Base-by-base conservation (phyloP, 2,329 filamentous ascomycete species). In the Aspergillus sp. region DNA sequence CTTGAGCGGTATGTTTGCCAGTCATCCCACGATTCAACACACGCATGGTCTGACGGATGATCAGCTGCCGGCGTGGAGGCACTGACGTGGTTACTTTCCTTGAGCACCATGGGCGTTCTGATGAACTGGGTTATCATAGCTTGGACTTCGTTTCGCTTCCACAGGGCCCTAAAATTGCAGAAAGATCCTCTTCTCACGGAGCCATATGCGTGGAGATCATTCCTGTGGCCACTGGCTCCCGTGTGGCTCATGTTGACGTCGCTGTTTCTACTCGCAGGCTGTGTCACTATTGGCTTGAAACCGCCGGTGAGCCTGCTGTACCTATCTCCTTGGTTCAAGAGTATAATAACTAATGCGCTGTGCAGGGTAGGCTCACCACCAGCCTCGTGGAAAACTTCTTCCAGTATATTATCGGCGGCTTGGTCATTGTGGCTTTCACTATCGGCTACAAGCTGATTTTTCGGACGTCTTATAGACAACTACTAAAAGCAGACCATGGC, bases 111-210 rank as follows among this genome's bases (percentile, higher is more conserved):
- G 1, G 61, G 60, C 4, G 69, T 61, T 55, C 71, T 71, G 54
- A 62, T 58, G 53, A 64, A 64, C 47, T 73, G 69, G 67, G 57
- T 69, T 24, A 64, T 73, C 19, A 65, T 73, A 38, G 49, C 61
- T 10, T 59, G 69, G 50, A 70, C 64, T 6, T 64, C 59, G 3
- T 66, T 58, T 36, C 61, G 66, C 5, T 73, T 73, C 55, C 68
- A 59, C 14, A 53, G 57, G 8, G 65, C 64, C 6, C 47, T 60
- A 17, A 51, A 56, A 33, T 54, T 56, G 2, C 59, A 58, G 19
- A 56, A 57, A 2, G 57, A 52, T 7, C 49, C 55, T 2, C 52
- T 70, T 1, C 67, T 71, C 51, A 36, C 50, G 1, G 53, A 60
- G 17, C 22, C 59, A 4, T 69, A 68, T 45, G 60, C 63, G 3